Evolutionary conservation across 306 rosid species (phyloP), one percentile per base, ranked within the genome.

Genomic region (Chamaecrista fasciculata): DNA sequence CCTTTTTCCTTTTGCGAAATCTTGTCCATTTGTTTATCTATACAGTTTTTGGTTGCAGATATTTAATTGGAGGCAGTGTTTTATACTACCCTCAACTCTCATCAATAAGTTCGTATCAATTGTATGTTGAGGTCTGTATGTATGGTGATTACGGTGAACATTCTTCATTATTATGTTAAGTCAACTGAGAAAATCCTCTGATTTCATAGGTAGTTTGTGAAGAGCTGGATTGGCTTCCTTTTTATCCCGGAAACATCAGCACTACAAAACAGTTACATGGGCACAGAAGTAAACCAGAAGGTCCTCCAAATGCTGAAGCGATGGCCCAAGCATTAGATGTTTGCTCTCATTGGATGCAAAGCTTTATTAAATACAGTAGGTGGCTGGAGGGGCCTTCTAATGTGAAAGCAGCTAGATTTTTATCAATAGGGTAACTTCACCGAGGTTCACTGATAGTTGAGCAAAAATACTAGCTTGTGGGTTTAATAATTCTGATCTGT

Each of bases 211-310:
- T 95, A 69, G 99, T 95, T 73, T 91, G 99, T 72, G 99, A 95
- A 86, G 99, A 95, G 87, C 84, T 95, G 80, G 97, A 95, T 31
- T 95, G 99, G 99, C 92, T 95, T 70, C 89, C 92, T 58, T 91
- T 91, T 86, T 95, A 89, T 81, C 96, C 96, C 15, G 88, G 91
- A 65, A 79, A 79, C 66, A 59, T 64, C 58, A 79, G 86, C 71
- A 52, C 69, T 53, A 71, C 86, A 65, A 89, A 81, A 72, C 89
- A 80, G 82, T 70, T 69, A 8, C 89, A 85, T 9, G 80, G 75
- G 62, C 99, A 89, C 79, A 80, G 34, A 78, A 87, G 72, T 75
- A 73, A 87, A 79, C 68, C 80, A 73, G 96, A 89, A 66, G 89
- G 81, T 71, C 96, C 95, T 76, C 96, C 95, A 62, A 87, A 84